Conservation (phyloP, 805 yeast genomes). For the Lachancea cidri region DNA sequence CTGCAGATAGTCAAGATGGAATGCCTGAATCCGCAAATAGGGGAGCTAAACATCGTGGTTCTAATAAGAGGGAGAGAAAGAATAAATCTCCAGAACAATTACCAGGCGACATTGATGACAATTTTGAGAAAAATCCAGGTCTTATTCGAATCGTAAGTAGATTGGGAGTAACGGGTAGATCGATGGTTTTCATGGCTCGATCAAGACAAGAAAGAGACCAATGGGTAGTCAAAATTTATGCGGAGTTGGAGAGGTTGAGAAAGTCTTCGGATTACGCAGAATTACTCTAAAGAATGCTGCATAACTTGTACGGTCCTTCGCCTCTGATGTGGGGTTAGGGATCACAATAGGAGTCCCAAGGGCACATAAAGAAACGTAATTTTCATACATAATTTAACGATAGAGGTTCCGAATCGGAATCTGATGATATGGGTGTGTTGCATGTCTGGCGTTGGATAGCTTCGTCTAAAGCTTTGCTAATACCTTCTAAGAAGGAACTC, state of each 20-base stretch:
- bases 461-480: conserved; percentile 7
- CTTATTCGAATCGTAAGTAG: conserved; percentile 37
- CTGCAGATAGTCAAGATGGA: neutral
- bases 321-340: too few species aligned
- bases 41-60: too few species aligned
- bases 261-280: neutral
- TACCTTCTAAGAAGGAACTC: conserved; percentile 6
- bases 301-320: neutral
- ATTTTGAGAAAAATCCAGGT: conserved; percentile 11
- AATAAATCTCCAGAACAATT: neutral
- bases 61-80: too few species aligned
- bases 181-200: conserved; percentile 71
- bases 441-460: conserved; percentile 3
- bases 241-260: conserved; percentile 34
- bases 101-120: neutral
- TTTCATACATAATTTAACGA: neutral
- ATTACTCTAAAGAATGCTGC: neutral
- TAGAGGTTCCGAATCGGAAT: neutral
- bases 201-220: conserved; percentile 77
- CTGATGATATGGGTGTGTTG: neutral
- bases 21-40: neutral
- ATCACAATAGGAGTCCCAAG: too few species aligned
- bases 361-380: too few species aligned
- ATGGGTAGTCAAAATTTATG: conserved; percentile 54
- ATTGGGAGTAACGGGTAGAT: conserved; percentile 62